Percentiles rank a stretch among this genome's conserved stretches.
Conservation (phyloP, 495 filamentous ascomycete genomes). For the Penicillium riverlandense region DNA sequence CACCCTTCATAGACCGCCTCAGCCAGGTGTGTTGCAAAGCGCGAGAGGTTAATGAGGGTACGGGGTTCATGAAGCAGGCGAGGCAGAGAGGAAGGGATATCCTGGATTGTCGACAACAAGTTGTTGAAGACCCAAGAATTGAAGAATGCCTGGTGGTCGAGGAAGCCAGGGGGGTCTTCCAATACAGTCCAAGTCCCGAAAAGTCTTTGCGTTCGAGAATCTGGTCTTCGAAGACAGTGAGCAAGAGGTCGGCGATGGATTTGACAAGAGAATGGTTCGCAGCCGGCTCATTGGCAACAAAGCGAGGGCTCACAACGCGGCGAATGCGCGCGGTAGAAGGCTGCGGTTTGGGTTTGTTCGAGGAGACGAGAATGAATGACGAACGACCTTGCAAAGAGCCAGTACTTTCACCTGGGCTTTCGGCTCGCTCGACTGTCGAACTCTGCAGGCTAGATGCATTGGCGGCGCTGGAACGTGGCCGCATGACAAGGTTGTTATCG, state of each 20-base stretch:
- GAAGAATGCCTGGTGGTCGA: slow-evolving; percentile 91
- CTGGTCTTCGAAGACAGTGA: slow-evolving; percentile 76
- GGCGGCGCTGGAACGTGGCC: slow-evolving; percentile 55
- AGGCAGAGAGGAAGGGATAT: slow-evolving; percentile 61
- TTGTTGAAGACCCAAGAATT: slow-evolving; percentile 81
- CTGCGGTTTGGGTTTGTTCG: slow-evolving; percentile 48
- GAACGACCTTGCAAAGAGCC: slow-evolving; percentile 64
- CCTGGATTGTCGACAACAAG: slow-evolving; percentile 63
- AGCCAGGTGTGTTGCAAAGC: slow-evolving; percentile 68
- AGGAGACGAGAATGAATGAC: slow-evolving; percentile 81
- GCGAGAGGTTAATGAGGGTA: slow-evolving; percentile 75
- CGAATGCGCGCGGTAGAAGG: slow-evolving; percentile 55
- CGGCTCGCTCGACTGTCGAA: slow-evolving; percentile 48
- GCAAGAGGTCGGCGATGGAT: slow-evolving; percentile 63
- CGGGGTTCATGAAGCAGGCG: slow-evolving; percentile 71
- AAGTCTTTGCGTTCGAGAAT: slow-evolving; percentile 82
- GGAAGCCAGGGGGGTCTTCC: slow-evolving; percentile 85
- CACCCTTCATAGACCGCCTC: slow-evolving; percentile 94
- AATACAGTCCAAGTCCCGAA: slow-evolving; percentile 75
- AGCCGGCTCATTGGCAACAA: slow-evolving; percentile 38
- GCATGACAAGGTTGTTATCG: slow-evolving; percentile 73
- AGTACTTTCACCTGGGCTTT: slow-evolving; percentile 41
- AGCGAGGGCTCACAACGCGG: slow-evolving; percentile 41
- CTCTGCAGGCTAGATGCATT: slow-evolving; percentile 55
- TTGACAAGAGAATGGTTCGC: slow-evolving; percentile 65